A percentile compares a stretch with the other conserved stretches of the same genome.
phyloP scores from a whole-genome alignment of 2,329 filamentous ascomycete genomes.

The Achaetomium macrosporum region DNA sequence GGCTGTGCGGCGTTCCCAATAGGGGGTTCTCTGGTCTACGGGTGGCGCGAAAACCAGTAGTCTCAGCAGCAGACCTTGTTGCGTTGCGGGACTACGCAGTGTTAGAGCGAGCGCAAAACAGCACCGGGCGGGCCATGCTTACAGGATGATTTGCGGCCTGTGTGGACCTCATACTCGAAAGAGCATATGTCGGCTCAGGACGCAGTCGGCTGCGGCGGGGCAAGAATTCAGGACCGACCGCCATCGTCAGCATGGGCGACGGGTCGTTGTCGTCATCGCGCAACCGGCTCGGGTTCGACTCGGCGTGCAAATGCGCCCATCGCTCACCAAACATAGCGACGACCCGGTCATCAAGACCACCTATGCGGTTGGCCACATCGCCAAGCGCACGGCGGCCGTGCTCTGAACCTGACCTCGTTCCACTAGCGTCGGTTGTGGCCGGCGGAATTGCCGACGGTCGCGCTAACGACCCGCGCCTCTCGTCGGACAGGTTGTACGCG shows the following conservation, averaged over 20 bases:
- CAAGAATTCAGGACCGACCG: constrained; percentile 16
- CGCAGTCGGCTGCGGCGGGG: constrained; percentile 5
- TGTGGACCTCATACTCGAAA: constrained; percentile 21
- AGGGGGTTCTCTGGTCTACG: not conserved
- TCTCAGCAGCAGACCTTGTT: not conserved
- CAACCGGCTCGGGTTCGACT: constrained; percentile 17
- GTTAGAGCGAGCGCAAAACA: constrained; percentile 4
- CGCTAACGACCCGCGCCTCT: not conserved
- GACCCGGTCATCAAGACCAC: constrained; percentile 15
- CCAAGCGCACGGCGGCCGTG: constrained; percentile 4
- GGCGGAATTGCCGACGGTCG: not conserved
- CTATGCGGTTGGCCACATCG: constrained; percentile 2
- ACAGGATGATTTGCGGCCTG: constrained; percentile 16
- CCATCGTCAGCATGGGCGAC: constrained; percentile 10
- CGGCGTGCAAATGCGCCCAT: constrained; percentile 26
- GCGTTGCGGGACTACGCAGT: constrained; percentile 10
- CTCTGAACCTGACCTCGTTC: constrained; percentile 1
- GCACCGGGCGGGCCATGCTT: not conserved
- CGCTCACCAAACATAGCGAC: constrained; percentile 24
- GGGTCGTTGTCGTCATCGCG: constrained; percentile 10
- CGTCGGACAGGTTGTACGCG: constrained; percentile 6
- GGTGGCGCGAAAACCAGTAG: not conserved
- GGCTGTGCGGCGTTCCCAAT: not conserved
- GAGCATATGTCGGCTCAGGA: constrained; percentile 16
- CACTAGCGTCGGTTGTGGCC: constrained; percentile 1